Base-by-base conservation (phyloP, 805 yeast species). In the Candida glaebosa region DNA sequence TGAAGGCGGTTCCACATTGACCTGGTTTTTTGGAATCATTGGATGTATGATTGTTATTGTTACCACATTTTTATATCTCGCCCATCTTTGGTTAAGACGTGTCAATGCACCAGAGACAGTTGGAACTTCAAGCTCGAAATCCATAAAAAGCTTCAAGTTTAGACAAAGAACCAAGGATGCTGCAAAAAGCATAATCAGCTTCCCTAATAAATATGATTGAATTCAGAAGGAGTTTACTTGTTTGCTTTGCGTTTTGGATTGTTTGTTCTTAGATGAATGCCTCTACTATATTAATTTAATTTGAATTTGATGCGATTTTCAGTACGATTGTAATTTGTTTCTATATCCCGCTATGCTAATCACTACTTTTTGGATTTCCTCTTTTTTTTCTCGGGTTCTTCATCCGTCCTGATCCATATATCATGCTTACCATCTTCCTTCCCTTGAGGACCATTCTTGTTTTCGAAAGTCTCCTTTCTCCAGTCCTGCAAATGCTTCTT, bases 401-500 rank as follows among this genome's bases (percentile, higher is more conserved):
- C 53, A 4, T 61, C 65, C n/a, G 47, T 34, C 1, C 69, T 69
- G 36, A 69, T 53, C 72, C 72, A 67, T 30, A 68, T 60, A 35
- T 57, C 64, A 14, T 69, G 71, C 31, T 62, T 69, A 12, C 58
- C 65, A 15, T 57, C 55, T n/a, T 50, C 54, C 16, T 61, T 69
- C 18, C 54, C 59, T 30, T 53, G 51, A 7, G 69, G 67, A 3
- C 81, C 82, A 14, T 78, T 73, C 46, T 79, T 82, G 45, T 71
- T 70, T 36, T 79, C 78, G 65, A 91, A 91, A 2, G 83, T 87
- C 42, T 80, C 80, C 61, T 82, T 78, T 63, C 96, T 81, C 99
- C 99, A 93, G 51, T 89, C 93, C 48, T 84, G 77, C 45, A 93
- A 64, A 53, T 93, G 76, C 63, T 78, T 85, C 67, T 82, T 80